These are phyloP conservation scores for Lactifluus pinguis DNA, from an alignment of 768 basidiomycete species.

Conservation along the genomic window DNA sequence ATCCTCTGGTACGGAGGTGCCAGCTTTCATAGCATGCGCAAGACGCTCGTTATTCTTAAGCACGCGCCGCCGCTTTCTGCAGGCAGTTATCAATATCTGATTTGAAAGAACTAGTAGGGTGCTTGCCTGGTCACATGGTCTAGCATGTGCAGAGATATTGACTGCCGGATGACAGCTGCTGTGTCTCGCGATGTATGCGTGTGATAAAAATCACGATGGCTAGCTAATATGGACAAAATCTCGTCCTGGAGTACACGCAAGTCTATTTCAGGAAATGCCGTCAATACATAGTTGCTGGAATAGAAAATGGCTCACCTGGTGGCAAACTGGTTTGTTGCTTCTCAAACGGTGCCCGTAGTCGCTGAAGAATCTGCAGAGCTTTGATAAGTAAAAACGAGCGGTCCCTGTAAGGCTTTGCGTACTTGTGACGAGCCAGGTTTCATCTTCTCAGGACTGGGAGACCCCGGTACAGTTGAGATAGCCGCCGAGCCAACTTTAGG, in stretches of 20 bases:
- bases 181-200: slow-evolving; percentile 56
- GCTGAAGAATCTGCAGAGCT: slow-evolving; percentile 42
- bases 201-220: slow-evolving; percentile 70
- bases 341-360: slow-evolving; percentile 47
- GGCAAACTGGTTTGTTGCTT: slow-evolving; percentile 44
- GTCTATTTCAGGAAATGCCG: slow-evolving; percentile 28
- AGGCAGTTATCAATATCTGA: not conserved
- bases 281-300: slow-evolving; percentile 1
- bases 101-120: not conserved
- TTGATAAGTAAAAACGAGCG: not conserved
- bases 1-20: slow-evolving; percentile 53
- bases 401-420: not conserved
- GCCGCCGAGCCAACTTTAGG: slow-evolving; percentile 54
- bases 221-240: slow-evolving; percentile 52
- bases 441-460: slow-evolving; percentile 9
- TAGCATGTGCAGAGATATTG: slow-evolving; percentile 66
- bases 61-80: slow-evolving; percentile 81
- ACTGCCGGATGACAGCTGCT: slow-evolving; percentile 56
- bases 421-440: slow-evolving; percentile 12
- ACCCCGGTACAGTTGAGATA: slow-evolving; percentile 39
- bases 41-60: slow-evolving; percentile 93
- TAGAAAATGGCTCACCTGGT: slow-evolving; percentile 33
- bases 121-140: slow-evolving; percentile 84
- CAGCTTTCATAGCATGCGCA: slow-evolving; percentile 54
- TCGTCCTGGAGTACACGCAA: slow-evolving; percentile 52